Evolutionary conservation across 2,329 filamentous ascomycete species (phyloP).

Genomic region (Metarhizium guizhouense): DNA sequence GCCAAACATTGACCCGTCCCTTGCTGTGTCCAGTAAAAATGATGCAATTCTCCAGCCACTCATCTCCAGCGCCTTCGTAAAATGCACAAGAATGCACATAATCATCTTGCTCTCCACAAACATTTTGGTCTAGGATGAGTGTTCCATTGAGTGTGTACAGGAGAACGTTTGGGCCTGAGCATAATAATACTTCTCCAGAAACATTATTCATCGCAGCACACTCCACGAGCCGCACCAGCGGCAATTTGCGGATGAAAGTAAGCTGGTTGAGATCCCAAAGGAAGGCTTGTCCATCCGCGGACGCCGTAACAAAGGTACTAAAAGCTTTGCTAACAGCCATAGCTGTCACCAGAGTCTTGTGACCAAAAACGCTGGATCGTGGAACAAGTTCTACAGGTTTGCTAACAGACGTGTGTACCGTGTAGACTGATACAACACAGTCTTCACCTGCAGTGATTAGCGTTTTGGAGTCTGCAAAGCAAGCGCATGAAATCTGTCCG

Average conservation of each 20-base stretch:
- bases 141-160: constrained; percentile 86
- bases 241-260: constrained; percentile 72
- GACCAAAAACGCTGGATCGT: constrained; percentile 77
- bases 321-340: constrained; percentile 84
- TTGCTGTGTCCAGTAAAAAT: constrained; percentile 82
- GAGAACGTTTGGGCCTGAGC: constrained; percentile 63
- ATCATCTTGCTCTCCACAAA: constrained; percentile 65
- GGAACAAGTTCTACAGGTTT: constrained; percentile 73
- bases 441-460: constrained; percentile 89
- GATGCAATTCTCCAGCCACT: constrained; percentile 82
- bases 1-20: constrained; percentile 76
- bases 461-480: constrained; percentile 83
- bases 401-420: constrained; percentile 50
- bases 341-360: constrained; percentile 72
- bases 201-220: constrained; percentile 84
- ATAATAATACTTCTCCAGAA: constrained; percentile 81
- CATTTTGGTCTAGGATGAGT: constrained; percentile 69
- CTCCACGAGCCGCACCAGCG: constrained; percentile 49
- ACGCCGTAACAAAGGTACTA: constrained; percentile 77
- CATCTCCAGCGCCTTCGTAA: constrained; percentile 83
- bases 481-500: constrained; percentile 73
- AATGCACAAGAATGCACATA: constrained; percentile 76
- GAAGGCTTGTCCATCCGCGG: constrained; percentile 71
- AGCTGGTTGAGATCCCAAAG: constrained; percentile 92
- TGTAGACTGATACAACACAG: constrained; percentile 82